These are phyloP conservation scores for Limnomonas spitsbergensis DNA, from an alignment of 139 green algal genomes.

Conservation along the genomic window DNA sequence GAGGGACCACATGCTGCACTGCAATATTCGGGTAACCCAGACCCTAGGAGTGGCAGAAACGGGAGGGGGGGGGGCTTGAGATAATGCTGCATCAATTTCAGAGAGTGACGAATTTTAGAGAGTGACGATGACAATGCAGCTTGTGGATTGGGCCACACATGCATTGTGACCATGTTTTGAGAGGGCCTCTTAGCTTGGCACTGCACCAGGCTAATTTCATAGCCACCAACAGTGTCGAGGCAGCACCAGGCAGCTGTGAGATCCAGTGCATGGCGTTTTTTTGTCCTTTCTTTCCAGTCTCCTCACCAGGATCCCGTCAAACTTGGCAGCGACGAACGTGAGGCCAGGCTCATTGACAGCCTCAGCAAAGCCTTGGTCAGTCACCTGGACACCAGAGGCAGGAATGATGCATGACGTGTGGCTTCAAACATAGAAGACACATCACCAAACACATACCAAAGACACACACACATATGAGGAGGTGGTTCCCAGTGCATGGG, in stretches of 20 bases:
- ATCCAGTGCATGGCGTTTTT: no score
- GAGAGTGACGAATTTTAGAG: no score
- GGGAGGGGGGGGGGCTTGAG: no score
- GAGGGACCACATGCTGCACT: slow-evolving; percentile 72
- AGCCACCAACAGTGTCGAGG: no score
- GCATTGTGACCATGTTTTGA: no score
- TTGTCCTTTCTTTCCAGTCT: no score
- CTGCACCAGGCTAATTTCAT: no score
- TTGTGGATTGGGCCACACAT: no score
- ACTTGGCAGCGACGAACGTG: slow-evolving; percentile 92
- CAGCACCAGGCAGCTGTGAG: no score
- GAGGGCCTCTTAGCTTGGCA: no score
- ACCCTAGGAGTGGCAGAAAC: slow-evolving; percentile 53
- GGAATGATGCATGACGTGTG: not conserved
- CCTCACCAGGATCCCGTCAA: slow-evolving; percentile 94
- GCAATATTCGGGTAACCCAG: slow-evolving; percentile 92
- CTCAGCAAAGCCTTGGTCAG: slow-evolving; percentile 52
- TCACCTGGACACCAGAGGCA: slow-evolving; percentile 20
- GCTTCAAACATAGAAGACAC: not conserved
- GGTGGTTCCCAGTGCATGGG: not conserved
- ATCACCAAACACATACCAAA: not conserved
- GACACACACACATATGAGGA: not conserved
- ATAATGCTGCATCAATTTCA: no score
- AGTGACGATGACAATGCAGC: no score
- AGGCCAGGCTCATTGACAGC: slow-evolving; percentile 89